Percentiles rank a stretch among this genome's conserved stretches.
Conservation (phyloP, 2,329 filamentous ascomycete genomes). For the Thielaviopsis ethacetica region DNA sequence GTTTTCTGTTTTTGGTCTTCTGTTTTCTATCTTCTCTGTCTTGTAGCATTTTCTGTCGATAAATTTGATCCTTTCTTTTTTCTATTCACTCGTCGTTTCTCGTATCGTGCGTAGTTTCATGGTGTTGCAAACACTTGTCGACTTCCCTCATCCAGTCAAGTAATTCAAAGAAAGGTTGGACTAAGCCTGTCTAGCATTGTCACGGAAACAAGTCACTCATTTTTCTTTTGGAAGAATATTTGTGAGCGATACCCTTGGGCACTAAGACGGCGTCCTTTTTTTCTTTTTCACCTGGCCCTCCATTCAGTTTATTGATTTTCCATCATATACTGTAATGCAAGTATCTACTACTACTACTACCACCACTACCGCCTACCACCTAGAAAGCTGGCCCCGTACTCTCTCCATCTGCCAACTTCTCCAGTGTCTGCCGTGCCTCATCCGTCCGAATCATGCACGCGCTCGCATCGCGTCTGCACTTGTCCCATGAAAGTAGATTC, state of each 20-base stretch:
- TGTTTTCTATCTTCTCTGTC: no score
- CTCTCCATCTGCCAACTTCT: slow-evolving; percentile 36
- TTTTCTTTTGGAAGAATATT: no score
- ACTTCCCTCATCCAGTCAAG: no score
- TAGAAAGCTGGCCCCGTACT: slow-evolving; percentile 38
- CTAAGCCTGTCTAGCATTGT: neutral
- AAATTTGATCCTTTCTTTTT: neutral
- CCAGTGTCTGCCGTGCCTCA: slow-evolving; percentile 38
- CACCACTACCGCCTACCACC: neutral
- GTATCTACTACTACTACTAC: neutral
- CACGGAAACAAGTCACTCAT: no score
- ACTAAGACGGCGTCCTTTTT: neutral
- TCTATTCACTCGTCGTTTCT: neutral
- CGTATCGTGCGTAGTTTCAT: neutral
- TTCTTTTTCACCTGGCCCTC: neutral
- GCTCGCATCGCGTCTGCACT: slow-evolving; percentile 35
- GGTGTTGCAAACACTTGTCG: neutral
- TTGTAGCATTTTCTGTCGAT: no score
- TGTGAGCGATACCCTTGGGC: slow-evolving; percentile 5
- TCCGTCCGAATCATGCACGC: slow-evolving; percentile 39
- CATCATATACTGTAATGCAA: neutral
- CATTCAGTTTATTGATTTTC: neutral
- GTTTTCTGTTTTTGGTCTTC: no score
- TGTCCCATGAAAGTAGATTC: slow-evolving; percentile 36
- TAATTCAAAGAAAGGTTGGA: neutral